Conservation (phyloP, 2,329 filamentous ascomycete species). For the Elsinoe necatrix region DNA sequence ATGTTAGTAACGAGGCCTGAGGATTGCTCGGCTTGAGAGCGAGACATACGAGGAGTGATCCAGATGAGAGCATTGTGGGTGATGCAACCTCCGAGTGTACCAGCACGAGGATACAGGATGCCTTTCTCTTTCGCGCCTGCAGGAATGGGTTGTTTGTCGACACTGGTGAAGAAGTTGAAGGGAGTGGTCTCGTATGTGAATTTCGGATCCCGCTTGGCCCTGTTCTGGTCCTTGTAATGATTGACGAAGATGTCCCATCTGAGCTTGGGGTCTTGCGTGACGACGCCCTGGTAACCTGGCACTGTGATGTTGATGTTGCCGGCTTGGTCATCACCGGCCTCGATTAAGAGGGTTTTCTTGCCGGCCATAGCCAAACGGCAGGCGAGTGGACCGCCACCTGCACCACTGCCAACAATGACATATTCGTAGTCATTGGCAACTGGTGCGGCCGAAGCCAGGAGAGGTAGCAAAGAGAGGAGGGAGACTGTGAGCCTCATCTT, state of each 20-base stretch:
- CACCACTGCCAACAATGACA: constrained; percentile 53
- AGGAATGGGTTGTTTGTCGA: constrained; percentile 44
- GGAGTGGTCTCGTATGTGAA: constrained; percentile 47
- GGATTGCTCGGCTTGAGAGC: not conserved
- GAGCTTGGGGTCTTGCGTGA: constrained; percentile 48
- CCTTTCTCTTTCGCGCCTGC: constrained; percentile 45
- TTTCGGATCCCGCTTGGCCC: constrained; percentile 51
- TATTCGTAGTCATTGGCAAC: constrained; percentile 47
- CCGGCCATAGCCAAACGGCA: constrained; percentile 52
- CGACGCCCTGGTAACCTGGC: constrained; percentile 46
- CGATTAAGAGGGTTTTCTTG: constrained; percentile 52
- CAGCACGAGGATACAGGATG: constrained; percentile 50
- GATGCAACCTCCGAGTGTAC: constrained; percentile 50
- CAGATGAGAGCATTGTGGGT: constrained; percentile 55
- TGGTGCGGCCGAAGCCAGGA: constrained; percentile 1
- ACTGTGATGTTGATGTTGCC: constrained; percentile 44
- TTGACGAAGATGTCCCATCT: constrained; percentile 58
- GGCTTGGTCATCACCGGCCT: constrained; percentile 52
- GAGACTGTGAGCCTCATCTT: not conserved
- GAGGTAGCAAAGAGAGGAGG: not conserved
- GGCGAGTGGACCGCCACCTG: constrained; percentile 52
- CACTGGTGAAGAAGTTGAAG: constrained; percentile 40
- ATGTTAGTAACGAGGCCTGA: not conserved
- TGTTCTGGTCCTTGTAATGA: constrained; percentile 48
- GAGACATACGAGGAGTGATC: constrained; percentile 40